Base-by-base conservation (phyloP, 768 basidiomycete genomes). In the Kwoniella shandongensis region DNA sequence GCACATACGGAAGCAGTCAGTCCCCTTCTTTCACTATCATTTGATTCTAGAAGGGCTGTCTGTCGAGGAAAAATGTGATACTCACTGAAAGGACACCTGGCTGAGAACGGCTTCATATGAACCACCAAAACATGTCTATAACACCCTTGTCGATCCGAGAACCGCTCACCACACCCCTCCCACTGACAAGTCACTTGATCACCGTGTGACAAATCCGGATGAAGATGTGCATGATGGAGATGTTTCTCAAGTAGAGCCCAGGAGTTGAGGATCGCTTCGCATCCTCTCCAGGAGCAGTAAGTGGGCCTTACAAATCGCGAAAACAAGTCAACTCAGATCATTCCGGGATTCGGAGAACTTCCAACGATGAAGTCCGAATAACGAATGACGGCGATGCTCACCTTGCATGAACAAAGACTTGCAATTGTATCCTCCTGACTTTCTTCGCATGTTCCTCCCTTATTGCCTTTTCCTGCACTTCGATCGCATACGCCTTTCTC, bases 401-500 rank as follows among this genome's bases (percentile, higher is more conserved):
- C 70, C 63, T 56, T 15, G 70, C 70, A 62, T 69, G 70, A 2
- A 72, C 67, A 46, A 67, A 69, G 0, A 72, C 70, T 57, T 72
- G 70, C 17, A 69, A 22, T 41, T 72, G 70, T 25, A 75, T 71
- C 23, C 67, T 44, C 12, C 61, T 47, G 22, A 46, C 54, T 53
- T 58, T 65, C n/a, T 51, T 39, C 26, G 59, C 54, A 8, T 59
- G 44, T 22, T 64, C 67, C 11, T 26, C 52, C 44, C 51, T 54
- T 35, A 20, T 39, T 30, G 20, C 35, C 23, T 44, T 27, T 22
- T 36, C 17, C 36, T 18, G 12, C 32, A 42, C 23, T 15, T 2
- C 41, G 15, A 42, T 12, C 1, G 26, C 38, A 39, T 57, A 44
- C n/a, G 47, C 55, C 18, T 45, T 36, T 29, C 67, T 32, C 7